Base-by-base conservation (phyloP, 805 yeast species). In the Barnettozyma populi region DNA sequence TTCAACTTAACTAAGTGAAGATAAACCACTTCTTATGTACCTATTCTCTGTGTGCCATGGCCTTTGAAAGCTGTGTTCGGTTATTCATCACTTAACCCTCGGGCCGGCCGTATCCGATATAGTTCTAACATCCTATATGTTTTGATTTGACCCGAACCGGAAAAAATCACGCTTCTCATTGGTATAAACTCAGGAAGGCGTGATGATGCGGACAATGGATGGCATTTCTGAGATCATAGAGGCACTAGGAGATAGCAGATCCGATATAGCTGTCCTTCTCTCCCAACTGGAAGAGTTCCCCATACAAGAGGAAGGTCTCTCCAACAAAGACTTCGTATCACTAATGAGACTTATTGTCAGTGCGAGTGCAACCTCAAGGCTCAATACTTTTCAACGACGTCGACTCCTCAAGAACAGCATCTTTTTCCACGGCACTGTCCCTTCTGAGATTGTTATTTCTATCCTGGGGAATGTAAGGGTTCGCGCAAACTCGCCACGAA, bases 401-500 rank as follows among this genome's bases (percentile, higher is more conserved):
- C 56, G 57, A 23, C 51, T 70, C 7, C 44, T 69, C 1, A 53
- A 53, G 6, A 51, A 61, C 6, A 61, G 52, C 43, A 46, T 68
- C 10, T 49, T 60, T 10, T 71, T 71, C 19, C 60, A 59, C 32
- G 66, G 54, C 6, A 44, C 40, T 14, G 45, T 72, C 10, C 56
- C 64, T 13, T 48, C 48, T 14, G 57, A 54, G 1, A 50, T 57
- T 3, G 58, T 67, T 0, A 34, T 60, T 14, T 49, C 51, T 5
- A 58, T 72, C 2, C 48, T 65, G 10, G 60, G 61, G 16, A 52
- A 61, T 23, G 44, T 70, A 2, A 72, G 74, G 1, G 58, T 61
- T 4, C 27, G 23, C 24, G 2, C 23, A 4, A 50, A 55, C 21
- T 48, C 67, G 10, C 40, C 51, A 31, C 36, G 49, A 13, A 47